A percentile compares a stretch with the other conserved stretches of the same genome.
phyloP scores from a whole-genome alignment of 345 rosid genomes.

The Euclidium syriacum region DNA sequence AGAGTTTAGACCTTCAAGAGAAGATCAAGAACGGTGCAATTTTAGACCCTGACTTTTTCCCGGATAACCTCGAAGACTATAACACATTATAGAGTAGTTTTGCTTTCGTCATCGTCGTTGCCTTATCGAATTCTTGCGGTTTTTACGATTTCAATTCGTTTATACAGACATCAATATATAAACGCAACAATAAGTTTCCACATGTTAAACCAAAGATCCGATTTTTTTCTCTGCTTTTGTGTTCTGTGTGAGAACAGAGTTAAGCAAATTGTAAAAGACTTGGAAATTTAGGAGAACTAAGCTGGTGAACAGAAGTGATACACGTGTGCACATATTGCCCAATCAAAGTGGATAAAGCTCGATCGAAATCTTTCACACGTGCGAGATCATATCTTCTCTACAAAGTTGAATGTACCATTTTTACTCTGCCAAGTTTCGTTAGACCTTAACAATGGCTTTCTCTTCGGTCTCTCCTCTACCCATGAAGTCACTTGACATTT shows the following conservation, averaged over 20 bases:
- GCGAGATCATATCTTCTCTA: slow-evolving; percentile 9
- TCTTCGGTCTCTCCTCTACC: slow-evolving; percentile 27
- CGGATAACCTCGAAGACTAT: slow-evolving; percentile 26
- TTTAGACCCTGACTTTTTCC: slow-evolving; percentile 46
- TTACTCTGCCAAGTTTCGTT: neutral
- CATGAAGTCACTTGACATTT: slow-evolving; percentile 14
- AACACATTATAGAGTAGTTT: slow-evolving; percentile 12
- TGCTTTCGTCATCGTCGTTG: neutral
- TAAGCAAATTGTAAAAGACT: neutral
- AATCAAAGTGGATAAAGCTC: slow-evolving; percentile 23
- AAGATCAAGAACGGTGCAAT: slow-evolving; percentile 53
- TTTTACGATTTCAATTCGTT: neutral
- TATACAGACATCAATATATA: neutral
- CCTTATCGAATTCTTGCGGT: neutral
- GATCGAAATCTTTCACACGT: slow-evolving; percentile 14
- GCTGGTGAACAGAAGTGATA: slow-evolving; percentile 2
- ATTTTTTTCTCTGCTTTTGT: neutral
- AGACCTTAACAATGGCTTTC: slow-evolving; percentile 23
- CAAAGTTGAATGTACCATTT: neutral
- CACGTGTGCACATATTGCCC: slow-evolving; percentile 22
- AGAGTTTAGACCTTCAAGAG: slow-evolving; percentile 60
- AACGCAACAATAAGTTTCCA: neutral
- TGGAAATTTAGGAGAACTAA: neutral
- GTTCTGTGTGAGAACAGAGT: slow-evolving; percentile 1
- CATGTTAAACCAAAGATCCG: neutral